These are phyloP conservation scores for Claviceps cyperi DNA, from an alignment of 2,329 filamentous ascomycete genomes.

Conservation along the genomic window DNA sequence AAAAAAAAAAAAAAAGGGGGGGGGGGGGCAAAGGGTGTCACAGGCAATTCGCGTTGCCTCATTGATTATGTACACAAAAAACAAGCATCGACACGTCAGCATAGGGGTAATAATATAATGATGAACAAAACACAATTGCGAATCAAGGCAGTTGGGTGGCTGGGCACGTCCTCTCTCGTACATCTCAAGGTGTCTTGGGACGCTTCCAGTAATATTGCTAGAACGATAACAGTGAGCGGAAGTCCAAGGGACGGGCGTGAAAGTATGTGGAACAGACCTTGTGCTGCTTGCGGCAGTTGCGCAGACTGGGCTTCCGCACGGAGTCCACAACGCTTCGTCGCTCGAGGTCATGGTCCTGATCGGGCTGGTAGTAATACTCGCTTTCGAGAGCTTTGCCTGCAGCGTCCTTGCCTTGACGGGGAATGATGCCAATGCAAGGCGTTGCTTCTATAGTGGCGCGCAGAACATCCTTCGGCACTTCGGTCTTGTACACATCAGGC, in stretches of 20 bases:
- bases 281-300: constrained; percentile 86
- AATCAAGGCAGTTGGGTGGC: too few species aligned
- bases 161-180: neutral
- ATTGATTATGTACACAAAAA: constrained; percentile 1
- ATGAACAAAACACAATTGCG: neutral
- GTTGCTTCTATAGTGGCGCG: constrained; percentile 59
- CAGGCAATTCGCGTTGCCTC: neutral
- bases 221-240: neutral
- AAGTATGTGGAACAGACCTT: constrained; percentile 50
- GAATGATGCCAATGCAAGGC: constrained; percentile 74
- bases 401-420: constrained; percentile 85
- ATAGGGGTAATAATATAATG: constrained; percentile 1
- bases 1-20: neutral
- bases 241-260: neutral
- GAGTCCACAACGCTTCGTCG: constrained; percentile 74
- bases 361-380: constrained; percentile 93
- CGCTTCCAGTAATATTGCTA: constrained; percentile 60
- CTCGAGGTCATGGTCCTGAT: constrained; percentile 66
- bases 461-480: constrained; percentile 48
- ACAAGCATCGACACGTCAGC: neutral
- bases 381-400: constrained; percentile 87
- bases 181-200: constrained; percentile 39
- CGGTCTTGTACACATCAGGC: constrained; percentile 47
- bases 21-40: neutral
- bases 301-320: constrained; percentile 73